Percentiles rank a stretch among this genome's conserved stretches.
These are phyloP conservation scores for Mycena olivaceomarginata DNA, from an alignment of 768 basidiomycete species.

Conservation along the genomic window DNA sequence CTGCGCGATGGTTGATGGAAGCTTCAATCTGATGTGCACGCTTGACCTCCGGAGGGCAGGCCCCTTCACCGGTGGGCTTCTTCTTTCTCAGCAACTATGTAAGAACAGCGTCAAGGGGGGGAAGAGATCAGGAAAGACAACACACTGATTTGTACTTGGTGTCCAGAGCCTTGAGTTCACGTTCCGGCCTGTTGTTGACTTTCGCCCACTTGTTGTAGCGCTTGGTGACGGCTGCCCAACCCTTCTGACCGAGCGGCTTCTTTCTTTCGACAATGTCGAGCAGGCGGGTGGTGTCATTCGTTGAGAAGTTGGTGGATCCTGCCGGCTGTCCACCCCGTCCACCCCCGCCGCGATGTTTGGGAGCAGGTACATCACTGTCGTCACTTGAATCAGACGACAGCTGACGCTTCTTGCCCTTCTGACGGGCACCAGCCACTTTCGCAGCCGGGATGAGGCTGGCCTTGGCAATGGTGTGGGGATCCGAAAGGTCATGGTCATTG, in stretches of 20 bases:
- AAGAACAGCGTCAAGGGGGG: no score
- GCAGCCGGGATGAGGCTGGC: not conserved
- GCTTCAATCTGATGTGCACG: not conserved
- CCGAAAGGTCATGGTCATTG: not conserved
- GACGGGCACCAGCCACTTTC: not conserved
- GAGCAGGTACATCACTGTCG: not conserved
- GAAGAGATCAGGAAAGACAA: not conserved
- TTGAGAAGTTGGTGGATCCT: not conserved
- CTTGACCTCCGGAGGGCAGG: not conserved
- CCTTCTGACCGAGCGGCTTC: not conserved
- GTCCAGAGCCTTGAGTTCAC: not conserved
- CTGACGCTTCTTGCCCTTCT: not conserved
- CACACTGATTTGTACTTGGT: not conserved
- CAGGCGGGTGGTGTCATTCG: not conserved
- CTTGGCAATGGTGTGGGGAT: not conserved
- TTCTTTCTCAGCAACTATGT: not conserved
- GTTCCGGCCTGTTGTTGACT: not conserved
- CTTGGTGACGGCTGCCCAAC: not conserved
- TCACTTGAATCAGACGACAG: not conserved
- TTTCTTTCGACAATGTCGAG: not conserved
- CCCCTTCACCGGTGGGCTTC: not conserved
- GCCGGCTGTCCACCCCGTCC: not conserved
- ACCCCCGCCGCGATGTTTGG: not conserved
- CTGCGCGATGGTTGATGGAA: not conserved
- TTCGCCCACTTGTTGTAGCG: not conserved